Evolutionary conservation across 129 eudicot species (phyloP).

Genomic region (Chrysanthemum makinoi): DNA sequence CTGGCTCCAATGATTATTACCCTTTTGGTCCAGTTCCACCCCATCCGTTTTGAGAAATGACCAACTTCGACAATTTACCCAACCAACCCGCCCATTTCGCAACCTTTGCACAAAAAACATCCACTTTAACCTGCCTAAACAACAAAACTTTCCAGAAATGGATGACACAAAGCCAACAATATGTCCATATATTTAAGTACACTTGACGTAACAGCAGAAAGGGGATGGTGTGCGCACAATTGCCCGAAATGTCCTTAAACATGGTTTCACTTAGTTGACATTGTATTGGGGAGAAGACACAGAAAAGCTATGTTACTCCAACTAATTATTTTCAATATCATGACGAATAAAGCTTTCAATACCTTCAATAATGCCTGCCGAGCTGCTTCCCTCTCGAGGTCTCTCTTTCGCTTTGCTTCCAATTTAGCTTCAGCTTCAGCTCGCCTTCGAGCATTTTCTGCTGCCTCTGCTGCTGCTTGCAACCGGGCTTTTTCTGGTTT

Average conservation of each 20-base stretch:
- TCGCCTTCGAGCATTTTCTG: slow-evolving; percentile 74
- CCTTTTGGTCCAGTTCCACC: too few relatives aligned
- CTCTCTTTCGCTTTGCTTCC: slow-evolving; percentile 72
- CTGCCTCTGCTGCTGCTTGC: slow-evolving; percentile 96
- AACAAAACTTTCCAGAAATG: not conserved
- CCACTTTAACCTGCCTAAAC: slow-evolving; percentile 5
- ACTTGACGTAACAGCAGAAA: slow-evolving; percentile 1
- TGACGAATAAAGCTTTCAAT: not conserved
- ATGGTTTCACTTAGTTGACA: not conserved
- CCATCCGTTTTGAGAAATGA: too few relatives aligned
- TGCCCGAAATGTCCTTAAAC: not conserved
- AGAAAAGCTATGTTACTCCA: not conserved
- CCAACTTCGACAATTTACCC: not conserved
- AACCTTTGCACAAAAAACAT: not conserved
- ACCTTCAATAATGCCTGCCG: slow-evolving; percentile 83
- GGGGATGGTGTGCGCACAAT: not conserved
- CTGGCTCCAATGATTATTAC: too few relatives aligned
- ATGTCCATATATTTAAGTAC: not conserved
- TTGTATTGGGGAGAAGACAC: not conserved
- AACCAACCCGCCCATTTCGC: slow-evolving; percentile 1
- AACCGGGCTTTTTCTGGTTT: slow-evolving; percentile 72
- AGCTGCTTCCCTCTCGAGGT: slow-evolving; percentile 87
- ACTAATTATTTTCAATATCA: not conserved
- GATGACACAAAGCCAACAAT: not conserved
- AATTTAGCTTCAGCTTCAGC: slow-evolving; percentile 77